Base-by-base conservation (phyloP, 768 basidiomycete species). In the Postia placenta region DNA sequence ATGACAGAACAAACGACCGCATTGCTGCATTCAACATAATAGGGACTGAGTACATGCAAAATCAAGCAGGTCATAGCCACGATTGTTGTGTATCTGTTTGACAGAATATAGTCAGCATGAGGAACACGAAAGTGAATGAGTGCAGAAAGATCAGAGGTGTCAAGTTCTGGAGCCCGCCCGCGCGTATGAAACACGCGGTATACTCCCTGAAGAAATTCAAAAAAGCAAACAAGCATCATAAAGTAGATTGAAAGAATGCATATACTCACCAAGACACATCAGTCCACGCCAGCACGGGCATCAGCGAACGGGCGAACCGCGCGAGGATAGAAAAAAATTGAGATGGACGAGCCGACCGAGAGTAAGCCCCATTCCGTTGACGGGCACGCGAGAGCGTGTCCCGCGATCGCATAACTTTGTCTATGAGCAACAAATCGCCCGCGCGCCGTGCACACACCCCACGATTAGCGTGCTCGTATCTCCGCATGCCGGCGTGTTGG, bases 121-220 rank as follows among this genome's bases (percentile, higher is more conserved):
- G n/a, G n/a, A n/a, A n/a, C n/a, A n/a, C n/a, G n/a, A n/a, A n/a
- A n/a, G n/a, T n/a, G n/a, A n/a, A n/a, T n/a, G n/a, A n/a, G n/a
- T n/a, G n/a, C n/a, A n/a, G n/a, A 5, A 40, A 17, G 35, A 49
- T 69, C 67, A 67, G 67, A 48, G 41, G 62, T 82, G 86, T 86
- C 85, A 81, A 60, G 59, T 76, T 79, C 61, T 84, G 87, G 85
- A 85, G 87, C 87, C 70, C 74, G 66, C 78, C 84, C 82, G 60
- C 64, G 56, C 52, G 53, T 56, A 36, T 56, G 25, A 49, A 55
- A 58, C 50, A 52, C 46, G 33, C 49, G 79, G 81, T 83, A 85
- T 86, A 68, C 83, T 81, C 87, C 87, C 72, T 89, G 87, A 90
- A 90, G 87, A 90, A 90, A 90, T 89, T 88, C 87, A 84, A 83